Conservation (phyloP, 2,329 filamentous ascomycete genomes). For the Coniochaeta ligniaria region DNA sequence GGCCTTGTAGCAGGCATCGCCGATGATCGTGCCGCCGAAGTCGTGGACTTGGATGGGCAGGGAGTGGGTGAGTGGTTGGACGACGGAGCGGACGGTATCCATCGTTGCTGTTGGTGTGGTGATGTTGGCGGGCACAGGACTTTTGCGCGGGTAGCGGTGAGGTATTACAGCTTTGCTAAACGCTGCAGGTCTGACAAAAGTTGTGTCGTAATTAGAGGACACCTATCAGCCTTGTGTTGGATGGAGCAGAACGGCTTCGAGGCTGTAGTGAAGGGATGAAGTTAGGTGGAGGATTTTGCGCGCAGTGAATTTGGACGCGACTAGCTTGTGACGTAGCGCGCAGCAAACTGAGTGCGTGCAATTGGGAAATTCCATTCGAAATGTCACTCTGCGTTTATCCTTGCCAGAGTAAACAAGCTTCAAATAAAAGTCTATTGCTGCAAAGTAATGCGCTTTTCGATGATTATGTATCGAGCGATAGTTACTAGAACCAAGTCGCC, state of each 20-base stretch:
- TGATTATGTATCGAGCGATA: background rate
- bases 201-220: background rate
- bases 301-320: background rate
- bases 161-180: background rate
- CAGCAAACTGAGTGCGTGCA: too few relatives aligned
- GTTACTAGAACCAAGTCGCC: too few relatives aligned
- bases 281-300: background rate
- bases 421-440: background rate
- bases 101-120: slow-evolving; percentile 28
- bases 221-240: background rate
- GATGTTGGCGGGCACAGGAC: background rate
- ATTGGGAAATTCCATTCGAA: background rate
- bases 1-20: slow-evolving; percentile 74
- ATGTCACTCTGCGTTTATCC: background rate
- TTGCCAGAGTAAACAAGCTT: too few relatives aligned
- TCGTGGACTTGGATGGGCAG: slow-evolving; percentile 70
- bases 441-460: background rate
- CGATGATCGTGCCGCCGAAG: slow-evolving; percentile 72
- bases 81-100: slow-evolving; percentile 53
- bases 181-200: background rate
- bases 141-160: background rate
- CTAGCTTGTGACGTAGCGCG: background rate
- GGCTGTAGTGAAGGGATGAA: background rate
- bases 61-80: slow-evolving; percentile 64
- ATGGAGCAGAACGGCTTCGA: background rate